Evolutionary conservation across 768 basidiomycete species (phyloP).

Genomic region (Coprinellus micaceus): DNA sequence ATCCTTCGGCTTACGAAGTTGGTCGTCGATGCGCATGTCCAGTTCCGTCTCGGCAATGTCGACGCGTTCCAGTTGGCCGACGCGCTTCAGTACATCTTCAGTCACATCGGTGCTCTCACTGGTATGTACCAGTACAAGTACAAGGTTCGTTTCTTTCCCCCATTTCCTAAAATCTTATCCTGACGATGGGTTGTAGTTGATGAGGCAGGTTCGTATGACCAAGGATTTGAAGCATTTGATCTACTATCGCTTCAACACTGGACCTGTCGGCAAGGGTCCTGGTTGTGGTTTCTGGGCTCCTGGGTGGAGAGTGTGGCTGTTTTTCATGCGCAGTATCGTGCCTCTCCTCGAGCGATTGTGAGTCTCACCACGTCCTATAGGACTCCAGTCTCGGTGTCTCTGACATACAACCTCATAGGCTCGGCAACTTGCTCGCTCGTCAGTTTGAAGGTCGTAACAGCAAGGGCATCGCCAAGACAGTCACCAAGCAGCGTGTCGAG

Average conservation of each 20-base stretch:
- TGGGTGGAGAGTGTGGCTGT: conserved; percentile 99
- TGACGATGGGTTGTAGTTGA: conserved; percentile 51
- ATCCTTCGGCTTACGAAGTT: conserved; percentile 97
- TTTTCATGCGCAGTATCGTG: conserved; percentile 99
- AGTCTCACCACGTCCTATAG: conserved; percentile 16
- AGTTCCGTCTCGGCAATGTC: conserved; percentile 96
- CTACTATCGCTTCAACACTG: conserved; percentile 99
- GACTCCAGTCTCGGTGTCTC: not conserved
- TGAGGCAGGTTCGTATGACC: conserved; percentile 99
- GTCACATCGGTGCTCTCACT: conserved; percentile 94
- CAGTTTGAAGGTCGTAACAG: conserved; percentile 98
- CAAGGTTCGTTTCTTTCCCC: conserved; percentile 53
- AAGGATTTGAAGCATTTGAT: conserved; percentile 98
- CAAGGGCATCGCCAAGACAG: conserved; percentile 95
- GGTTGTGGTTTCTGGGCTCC: conserved; percentile 99
- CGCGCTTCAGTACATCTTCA: conserved; percentile 96
- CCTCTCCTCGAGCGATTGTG: conserved; percentile 94
- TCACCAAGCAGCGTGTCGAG: conserved; percentile 98
- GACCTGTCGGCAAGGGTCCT: conserved; percentile 98
- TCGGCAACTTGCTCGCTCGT: conserved; percentile 94
- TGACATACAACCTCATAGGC: conserved; percentile 34
- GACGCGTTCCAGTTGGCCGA: conserved; percentile 99
- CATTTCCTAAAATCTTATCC: not conserved
- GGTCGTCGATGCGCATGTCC: conserved; percentile 97
- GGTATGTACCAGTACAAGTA: conserved; percentile 99